A percentile compares a stretch with the other conserved stretches of the same genome.
phyloP scores from a whole-genome alignment of 192 early-diverging fungal genomes.

The Paraglomus brasilianum region DNA sequence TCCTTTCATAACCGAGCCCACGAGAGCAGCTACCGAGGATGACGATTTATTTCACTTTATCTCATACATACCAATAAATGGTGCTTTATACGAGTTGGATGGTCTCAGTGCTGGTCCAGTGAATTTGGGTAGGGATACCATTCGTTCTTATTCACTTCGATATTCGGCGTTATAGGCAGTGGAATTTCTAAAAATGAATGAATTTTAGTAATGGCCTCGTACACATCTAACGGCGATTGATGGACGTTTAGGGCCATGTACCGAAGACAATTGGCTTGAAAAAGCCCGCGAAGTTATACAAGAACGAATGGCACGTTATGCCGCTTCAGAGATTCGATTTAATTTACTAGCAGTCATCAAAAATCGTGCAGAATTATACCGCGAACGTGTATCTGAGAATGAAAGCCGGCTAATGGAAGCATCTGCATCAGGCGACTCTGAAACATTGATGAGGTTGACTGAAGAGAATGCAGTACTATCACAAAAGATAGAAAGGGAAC shows the following conservation, averaged over 20 bases:
- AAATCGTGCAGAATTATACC: slow-evolving; percentile 57
- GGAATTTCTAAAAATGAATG: neutral
- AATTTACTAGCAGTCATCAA: slow-evolving; percentile 78
- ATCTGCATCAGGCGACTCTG: slow-evolving; percentile 39
- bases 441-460: slow-evolving; percentile 47
- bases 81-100: slow-evolving; percentile 76
- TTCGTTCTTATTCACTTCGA: neutral
- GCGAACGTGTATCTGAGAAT: slow-evolving; percentile 48
- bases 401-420: slow-evolving; percentile 50
- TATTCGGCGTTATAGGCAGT: neutral
- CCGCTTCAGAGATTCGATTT: slow-evolving; percentile 67
- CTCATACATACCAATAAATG: slow-evolving; percentile 71
- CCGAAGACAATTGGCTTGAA: slow-evolving; percentile 63
- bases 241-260: slow-evolving; percentile 50
- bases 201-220: neutral
- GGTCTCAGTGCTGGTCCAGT: slow-evolving; percentile 68
- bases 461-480: slow-evolving; percentile 50
- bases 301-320: slow-evolving; percentile 62
- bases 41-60: slow-evolving; percentile 83
- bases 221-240: neutral
- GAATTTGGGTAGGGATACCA: slow-evolving; percentile 44
- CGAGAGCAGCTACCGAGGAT: slow-evolving; percentile 51
- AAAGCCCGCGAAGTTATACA: slow-evolving; percentile 66
- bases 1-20: slow-evolving; percentile 69
- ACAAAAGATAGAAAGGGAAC: slow-evolving; percentile 57